Evolutionary conservation across 192 early-diverging fungal species (phyloP), one percentile per base, ranked within the genome.

Genomic region (Dispira simplex): DNA sequence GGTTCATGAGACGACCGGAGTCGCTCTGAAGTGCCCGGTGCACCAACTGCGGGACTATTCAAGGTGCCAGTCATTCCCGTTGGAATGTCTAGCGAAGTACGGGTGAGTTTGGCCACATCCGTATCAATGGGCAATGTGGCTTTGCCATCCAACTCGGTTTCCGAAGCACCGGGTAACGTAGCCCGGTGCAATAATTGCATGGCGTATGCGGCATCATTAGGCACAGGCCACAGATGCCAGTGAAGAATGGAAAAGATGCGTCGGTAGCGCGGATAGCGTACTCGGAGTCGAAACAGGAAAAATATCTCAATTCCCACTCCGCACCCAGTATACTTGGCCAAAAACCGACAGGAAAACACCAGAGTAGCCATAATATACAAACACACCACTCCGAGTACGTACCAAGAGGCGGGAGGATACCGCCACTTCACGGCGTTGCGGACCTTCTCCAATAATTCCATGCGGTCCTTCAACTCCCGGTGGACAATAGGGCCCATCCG

Each of bases 141-240:
- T 20, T 16, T 20, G 18, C 2, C 3, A 20, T 16, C 48, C 48
- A 51, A 51, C 3, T 16, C 48, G 48, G 16, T 51, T 16, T 16
- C 16, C 18, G 48, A 51, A 51, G 6, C 32, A 4, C 32, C 32
- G 3, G 54, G 54, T 14, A 56, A 14, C 18, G 13, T 26, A 21
- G 54, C 13, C 54, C 2, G 20, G 54, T 27, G 70, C 46, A 80
- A 44, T 45, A 74, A 48, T 47, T 78, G 76, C 45, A 80, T 66
- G 26, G 74, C 79, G 53, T 72, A 75, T 26, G 77, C 75, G 11
- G 76, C 77, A 57, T 74, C 77, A 6, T 70, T 76, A 0, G 79
- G 79, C 3, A 80, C 72, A 27, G 67, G 71, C 79, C 79, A 78
- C 12, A 80, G 57, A 23, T 78, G 51, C 68, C 70, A 73, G 57